Evolutionary conservation across 371 early-diverging fungal species (phyloP), one percentile per base, ranked within the genome.

Genomic region (Mortierella sp.): DNA sequence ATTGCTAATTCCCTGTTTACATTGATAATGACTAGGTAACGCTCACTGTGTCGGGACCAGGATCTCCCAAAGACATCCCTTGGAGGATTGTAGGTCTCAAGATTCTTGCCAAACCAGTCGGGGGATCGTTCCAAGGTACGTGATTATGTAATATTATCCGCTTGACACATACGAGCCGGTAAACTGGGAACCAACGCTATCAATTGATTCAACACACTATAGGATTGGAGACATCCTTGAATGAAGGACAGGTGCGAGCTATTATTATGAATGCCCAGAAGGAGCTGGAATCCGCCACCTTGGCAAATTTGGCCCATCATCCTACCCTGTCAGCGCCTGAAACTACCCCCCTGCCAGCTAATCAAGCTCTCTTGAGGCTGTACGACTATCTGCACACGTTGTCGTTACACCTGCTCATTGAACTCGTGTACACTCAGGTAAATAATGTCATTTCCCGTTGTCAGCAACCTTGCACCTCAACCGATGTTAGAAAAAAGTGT

Each of bases 321-420:
- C 71, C 69, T 8, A 43, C 48, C n/a, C 53, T 73, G 19, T 46
- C 77, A n/a, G 61, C 34, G 5, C 40, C 74, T 13, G 59, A 67
- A 43, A 28, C 61, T 31, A 37, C 55, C 28, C 61, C 16, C 6
- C 37, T 55, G 2, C 84, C 84, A 3, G 84, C 84, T 31, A 80
- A 80, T 40, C 80, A 82, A 40, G 79, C 92, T 40, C 89, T 95
- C 44, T 90, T 92, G 26, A 91, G 91, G 48, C 77, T 95, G 50
- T 93, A 94, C 76, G 94, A 94, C 80, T 94, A 93, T 79, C 78
- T 94, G 70, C 94, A 95, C 57, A 87, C 90, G 46, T 91, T 94
- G 72, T 91, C 94, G 76, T 87, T 94, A 24, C 90, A 90, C n/a
- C 90, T 93, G 77, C 90, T 93, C 79, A 82, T 95, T 21, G 95